Conservation (phyloP, 345 rosid species). For the Bretschneidera sinensis region DNA sequence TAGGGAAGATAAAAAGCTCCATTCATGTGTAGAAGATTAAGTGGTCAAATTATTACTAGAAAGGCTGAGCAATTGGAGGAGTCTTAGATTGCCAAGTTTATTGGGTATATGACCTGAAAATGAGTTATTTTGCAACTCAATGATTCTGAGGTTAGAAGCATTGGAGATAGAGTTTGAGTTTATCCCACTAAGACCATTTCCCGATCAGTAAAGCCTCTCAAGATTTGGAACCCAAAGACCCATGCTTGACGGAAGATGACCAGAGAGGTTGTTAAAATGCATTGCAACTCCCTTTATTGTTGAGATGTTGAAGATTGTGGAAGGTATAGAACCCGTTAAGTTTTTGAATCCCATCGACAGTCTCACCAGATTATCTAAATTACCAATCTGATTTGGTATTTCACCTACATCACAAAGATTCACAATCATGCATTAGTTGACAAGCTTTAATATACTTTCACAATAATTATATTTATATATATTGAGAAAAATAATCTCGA, state of each 20-base stretch:
- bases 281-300: neutral
- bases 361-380: neutral
- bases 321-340: conserved; percentile 15
- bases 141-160: neutral
- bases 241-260: conserved; percentile 5
- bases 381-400: conserved; percentile 17
- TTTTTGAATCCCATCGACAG: conserved; percentile 1
- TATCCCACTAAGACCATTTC: conserved; percentile 9
- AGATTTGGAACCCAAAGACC: conserved; percentile 9
- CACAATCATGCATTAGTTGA: neutral
- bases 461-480: too few species aligned
- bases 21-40: neutral
- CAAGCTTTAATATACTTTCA: neutral
- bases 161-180: conserved; percentile 11
- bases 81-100: too few species aligned
- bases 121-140: neutral
- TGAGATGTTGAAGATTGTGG: conserved; percentile 17
- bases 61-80: too few species aligned
- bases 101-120: neutral
- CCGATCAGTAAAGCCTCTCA: neutral
- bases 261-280: conserved; percentile 8
- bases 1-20: conserved; percentile 1
- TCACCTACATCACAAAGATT: conserved; percentile 4
- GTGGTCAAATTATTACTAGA: neutral
- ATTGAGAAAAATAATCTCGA: too few species aligned